These are phyloP conservation scores for Phanerochaete sordida DNA, from an alignment of 768 basidiomycete species.

Conservation along the genomic window DNA sequence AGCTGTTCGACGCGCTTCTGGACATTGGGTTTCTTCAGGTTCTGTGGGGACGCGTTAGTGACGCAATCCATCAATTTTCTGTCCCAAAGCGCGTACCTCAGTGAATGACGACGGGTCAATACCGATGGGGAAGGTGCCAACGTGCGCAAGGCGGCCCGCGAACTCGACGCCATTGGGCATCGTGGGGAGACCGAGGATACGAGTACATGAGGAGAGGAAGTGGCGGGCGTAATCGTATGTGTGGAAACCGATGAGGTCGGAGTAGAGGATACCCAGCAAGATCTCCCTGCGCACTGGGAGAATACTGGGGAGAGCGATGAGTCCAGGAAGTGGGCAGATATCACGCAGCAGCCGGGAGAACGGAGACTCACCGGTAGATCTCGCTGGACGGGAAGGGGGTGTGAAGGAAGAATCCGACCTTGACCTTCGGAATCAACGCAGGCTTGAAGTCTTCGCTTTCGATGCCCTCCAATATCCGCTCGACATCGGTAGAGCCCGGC, in stretches of 20 bases:
- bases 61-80: neutral
- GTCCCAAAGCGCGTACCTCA: constrained; percentile 47
- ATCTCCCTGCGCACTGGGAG: constrained; percentile 97
- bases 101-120: constrained; percentile 94
- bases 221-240: constrained; percentile 99
- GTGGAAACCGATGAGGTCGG: constrained; percentile 98
- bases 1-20: constrained; percentile 75
- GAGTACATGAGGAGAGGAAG: constrained; percentile 97
- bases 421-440: constrained; percentile 58
- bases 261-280: constrained; percentile 91
- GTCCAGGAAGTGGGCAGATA: neutral
- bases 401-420: constrained; percentile 98
- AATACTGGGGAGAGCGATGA: constrained; percentile 50
- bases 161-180: constrained; percentile 99
- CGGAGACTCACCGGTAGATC: constrained; percentile 77
- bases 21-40: constrained; percentile 78
- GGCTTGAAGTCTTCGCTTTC: constrained; percentile 44
- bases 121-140: constrained; percentile 98
- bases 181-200: constrained; percentile 90
- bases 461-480: constrained; percentile 70
- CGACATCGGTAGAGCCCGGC: constrained; percentile 57
- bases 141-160: constrained; percentile 91
- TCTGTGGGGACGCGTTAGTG: constrained; percentile 39
- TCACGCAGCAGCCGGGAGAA: constrained; percentile 9
- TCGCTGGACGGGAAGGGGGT: constrained; percentile 98